These are phyloP conservation scores for Fomitiporia mediterranea DNA, from an alignment of 1,284 basidiomycete genomes.

Conservation along the genomic window DNA sequence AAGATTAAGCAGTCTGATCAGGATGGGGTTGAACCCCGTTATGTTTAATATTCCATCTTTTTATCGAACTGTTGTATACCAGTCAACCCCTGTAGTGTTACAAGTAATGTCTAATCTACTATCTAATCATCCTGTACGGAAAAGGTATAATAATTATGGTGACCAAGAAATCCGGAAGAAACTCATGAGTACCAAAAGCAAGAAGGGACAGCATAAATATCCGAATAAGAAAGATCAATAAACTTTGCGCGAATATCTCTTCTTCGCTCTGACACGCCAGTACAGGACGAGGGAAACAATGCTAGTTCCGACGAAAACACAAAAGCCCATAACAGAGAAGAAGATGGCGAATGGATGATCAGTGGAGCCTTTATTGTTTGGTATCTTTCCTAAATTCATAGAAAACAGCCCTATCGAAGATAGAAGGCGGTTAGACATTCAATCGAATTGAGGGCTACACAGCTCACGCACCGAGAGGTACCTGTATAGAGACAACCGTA, in stretches of 20 bases:
- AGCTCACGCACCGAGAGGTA: conserved; percentile 51
- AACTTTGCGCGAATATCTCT: conserved; percentile 24
- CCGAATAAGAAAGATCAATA: not conserved
- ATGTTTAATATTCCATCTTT: conserved; percentile 2
- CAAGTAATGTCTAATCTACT: too few species aligned
- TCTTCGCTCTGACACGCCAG: conserved; percentile 57
- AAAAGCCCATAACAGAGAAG: conserved; percentile 42
- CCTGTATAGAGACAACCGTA: conserved; percentile 65
- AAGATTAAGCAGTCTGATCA: not conserved
- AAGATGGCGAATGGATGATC: conserved; percentile 38
- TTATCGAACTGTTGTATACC: too few species aligned
- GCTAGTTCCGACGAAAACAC: conserved; percentile 35
- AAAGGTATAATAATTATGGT: conserved; percentile 8
- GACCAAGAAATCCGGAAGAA: not conserved
- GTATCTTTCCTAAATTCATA: conserved; percentile 48
- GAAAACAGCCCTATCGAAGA: conserved; percentile 57
- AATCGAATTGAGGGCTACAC: too few species aligned
- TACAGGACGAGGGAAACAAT: conserved; percentile 43
- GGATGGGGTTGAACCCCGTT: conserved; percentile 2
- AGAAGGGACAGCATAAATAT: not conserved
- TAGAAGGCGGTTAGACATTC: too few species aligned
- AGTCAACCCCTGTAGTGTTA: too few species aligned
- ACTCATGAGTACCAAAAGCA: not conserved
- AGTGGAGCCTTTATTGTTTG: conserved; percentile 29
- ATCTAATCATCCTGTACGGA: conserved; percentile 3